Conservation (phyloP, 345 rosid genomes). For the Nephelium lappaceum region DNA sequence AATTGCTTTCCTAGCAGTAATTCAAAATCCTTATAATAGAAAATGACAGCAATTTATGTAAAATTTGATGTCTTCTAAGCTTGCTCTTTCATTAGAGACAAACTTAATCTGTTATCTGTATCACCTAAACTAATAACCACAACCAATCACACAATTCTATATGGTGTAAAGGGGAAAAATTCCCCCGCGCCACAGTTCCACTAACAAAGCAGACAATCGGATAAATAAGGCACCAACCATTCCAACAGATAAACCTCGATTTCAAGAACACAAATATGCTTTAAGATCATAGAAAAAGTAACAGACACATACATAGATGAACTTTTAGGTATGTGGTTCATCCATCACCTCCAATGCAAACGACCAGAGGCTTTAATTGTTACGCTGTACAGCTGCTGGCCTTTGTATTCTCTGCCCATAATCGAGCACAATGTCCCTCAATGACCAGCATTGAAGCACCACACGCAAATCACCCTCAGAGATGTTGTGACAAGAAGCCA, state of each 20-base stretch:
- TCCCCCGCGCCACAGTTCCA: not conserved
- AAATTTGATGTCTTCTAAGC: not conserved
- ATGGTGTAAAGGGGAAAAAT: not conserved
- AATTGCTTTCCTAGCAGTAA: not conserved
- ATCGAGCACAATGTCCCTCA: constrained; percentile 36
- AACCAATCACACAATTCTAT: not conserved
- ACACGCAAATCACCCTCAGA: constrained; percentile 25
- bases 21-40: not conserved
- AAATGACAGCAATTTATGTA: not conserved
- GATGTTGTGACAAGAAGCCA: constrained; percentile 37
- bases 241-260: not conserved
- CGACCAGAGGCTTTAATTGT: constrained; percentile 30
- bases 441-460: constrained; percentile 34
- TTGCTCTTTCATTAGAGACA: not conserved
- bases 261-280: not conserved
- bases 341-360: constrained; percentile 43
- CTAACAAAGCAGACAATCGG: not conserved
- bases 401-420: constrained; percentile 41
- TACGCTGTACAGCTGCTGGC: constrained; percentile 19
- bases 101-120: not conserved
- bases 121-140: not conserved
- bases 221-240: not conserved
- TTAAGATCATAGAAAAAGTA: not conserved
- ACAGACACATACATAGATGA: not conserved
- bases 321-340: not conserved